Base-by-base conservation (phyloP, 306 rosid species). In the Pyrus pyrifolia region DNA sequence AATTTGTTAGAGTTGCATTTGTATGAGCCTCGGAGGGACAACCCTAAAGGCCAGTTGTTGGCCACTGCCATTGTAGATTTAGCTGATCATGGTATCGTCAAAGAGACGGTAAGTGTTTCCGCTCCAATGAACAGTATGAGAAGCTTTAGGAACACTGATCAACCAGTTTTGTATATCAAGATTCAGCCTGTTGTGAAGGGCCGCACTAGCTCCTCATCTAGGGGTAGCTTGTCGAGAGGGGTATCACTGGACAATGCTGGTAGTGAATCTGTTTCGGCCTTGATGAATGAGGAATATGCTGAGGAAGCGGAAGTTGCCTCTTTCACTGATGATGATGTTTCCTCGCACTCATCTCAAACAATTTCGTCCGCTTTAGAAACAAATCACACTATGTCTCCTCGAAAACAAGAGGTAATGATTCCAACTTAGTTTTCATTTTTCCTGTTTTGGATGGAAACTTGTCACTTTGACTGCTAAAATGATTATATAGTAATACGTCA, bases 301-400 rank as follows among this genome's bases (percentile, higher is more conserved):
- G 97, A 95, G 78, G 97, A 91, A 83, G 89, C 93, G 67, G 97
- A 92, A 82, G 53, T 67, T 84, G 86, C 91, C 30, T 81, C 91
- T 62, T 88, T 85, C 44, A 89, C 92, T n/a, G 99, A 95, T 72
- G 99, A 95, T 42, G 99, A 95, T 83, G 95, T 84, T 83, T 95
- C 96, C 40, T 95, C 99, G 3, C 90, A 89, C 80, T 92, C 99
- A 67, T 95, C 99, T 70, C 60, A 81, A 78, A 84, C 90, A 8
- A 76, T 76, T 75, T 62, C 89, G 52, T 68, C 90, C 49, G 51
- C 89, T 55, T 14, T 78, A 7, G 85, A 86, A 61, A 82, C 91
- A 27, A 85, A 72, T 40, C 80, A 79, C 19, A 70, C 79, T 60
- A 22, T 81, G 35, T 85, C 85, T 78, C 80, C 86, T 30, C 82